Conservation (phyloP, 148 eudicot species). For the Vaccinium myrtillus region DNA sequence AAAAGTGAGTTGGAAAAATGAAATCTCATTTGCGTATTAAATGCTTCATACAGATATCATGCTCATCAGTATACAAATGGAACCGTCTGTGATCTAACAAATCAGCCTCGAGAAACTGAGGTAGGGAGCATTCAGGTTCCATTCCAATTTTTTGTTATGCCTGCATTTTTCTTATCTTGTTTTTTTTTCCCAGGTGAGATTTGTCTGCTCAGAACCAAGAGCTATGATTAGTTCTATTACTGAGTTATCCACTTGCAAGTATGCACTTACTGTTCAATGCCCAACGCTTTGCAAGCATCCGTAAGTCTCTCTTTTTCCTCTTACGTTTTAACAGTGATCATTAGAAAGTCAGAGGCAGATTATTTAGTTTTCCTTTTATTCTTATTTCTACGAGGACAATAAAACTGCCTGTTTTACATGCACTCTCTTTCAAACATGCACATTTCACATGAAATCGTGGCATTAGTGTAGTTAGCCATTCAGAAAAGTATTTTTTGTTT, state of each 20-base stretch:
- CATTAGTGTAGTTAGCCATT: not conserved
- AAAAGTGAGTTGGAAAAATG: not conserved
- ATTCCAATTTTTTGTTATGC: constrained; percentile 5
- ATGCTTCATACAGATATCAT: constrained; percentile 66
- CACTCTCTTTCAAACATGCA: not conserved
- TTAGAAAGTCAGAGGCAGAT: not conserved
- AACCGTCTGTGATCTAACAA: constrained; percentile 82
- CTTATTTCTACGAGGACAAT: not conserved
- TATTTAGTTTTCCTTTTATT: not conserved
- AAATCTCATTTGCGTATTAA: not conserved
- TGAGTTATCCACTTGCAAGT: constrained; percentile 92
- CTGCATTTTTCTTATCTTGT: not conserved
- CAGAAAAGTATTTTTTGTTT: not conserved
- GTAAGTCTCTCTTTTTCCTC: constrained; percentile 48
- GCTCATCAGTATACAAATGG: constrained; percentile 85
- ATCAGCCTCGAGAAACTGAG: constrained; percentile 89
- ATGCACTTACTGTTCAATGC: constrained; percentile 82
- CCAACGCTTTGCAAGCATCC: constrained; percentile 89
- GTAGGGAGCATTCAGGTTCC: constrained; percentile 28
- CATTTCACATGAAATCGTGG: not conserved
- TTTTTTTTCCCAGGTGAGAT: constrained; percentile 63
- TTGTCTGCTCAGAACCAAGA: constrained; percentile 90
- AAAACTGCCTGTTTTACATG: not conserved
- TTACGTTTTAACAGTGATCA: not conserved
- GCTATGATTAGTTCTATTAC: constrained; percentile 85